Percentiles rank a stretch among this genome's conserved stretches.
These are phyloP conservation scores for Arthrobotrys conoides DNA, from an alignment of 2,329 filamentous ascomycete species.

Conservation along the genomic window DNA sequence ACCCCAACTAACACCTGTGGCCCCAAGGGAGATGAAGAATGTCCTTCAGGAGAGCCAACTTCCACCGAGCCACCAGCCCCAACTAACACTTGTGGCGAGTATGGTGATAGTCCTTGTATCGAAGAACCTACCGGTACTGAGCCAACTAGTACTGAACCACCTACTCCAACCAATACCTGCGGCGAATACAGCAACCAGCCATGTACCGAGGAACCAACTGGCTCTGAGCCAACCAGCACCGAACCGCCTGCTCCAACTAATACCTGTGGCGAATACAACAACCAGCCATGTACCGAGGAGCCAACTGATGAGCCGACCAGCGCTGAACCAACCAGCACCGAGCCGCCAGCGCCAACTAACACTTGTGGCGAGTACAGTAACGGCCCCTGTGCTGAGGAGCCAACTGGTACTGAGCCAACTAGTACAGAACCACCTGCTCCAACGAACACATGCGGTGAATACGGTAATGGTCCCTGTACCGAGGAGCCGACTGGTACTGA, in stretches of 20 bases:
- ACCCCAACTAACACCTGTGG: background rate
- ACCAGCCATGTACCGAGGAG: background rate
- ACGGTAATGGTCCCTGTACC: too few species aligned
- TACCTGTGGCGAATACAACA: slow-evolving; percentile 1
- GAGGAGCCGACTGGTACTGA: too few species aligned
- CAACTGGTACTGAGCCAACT: too few species aligned
- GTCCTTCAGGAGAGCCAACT: background rate
- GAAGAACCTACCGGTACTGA: background rate
- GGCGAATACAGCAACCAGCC: background rate
- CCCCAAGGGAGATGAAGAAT: background rate
- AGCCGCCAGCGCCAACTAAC: slow-evolving; percentile 1
- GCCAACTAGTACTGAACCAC: slow-evolving; percentile 4
- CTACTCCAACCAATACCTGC: slow-evolving; percentile 9
- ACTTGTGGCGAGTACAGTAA: background rate
- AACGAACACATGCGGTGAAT: background rate
- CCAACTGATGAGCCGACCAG: background rate
- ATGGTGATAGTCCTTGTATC: too few species aligned
- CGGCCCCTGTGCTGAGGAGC: too few species aligned
- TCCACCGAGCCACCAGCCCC: background rate
- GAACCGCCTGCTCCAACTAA: background rate
- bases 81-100: slow-evolving; percentile 11
- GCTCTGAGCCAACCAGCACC: slow-evolving; percentile 17
- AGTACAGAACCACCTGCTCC: background rate
- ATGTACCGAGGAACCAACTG: background rate
- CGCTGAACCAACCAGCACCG: slow-evolving; percentile 4